Base-by-base conservation (phyloP, 352 stramenopile species). In the Globisporangium irregulare region DNA sequence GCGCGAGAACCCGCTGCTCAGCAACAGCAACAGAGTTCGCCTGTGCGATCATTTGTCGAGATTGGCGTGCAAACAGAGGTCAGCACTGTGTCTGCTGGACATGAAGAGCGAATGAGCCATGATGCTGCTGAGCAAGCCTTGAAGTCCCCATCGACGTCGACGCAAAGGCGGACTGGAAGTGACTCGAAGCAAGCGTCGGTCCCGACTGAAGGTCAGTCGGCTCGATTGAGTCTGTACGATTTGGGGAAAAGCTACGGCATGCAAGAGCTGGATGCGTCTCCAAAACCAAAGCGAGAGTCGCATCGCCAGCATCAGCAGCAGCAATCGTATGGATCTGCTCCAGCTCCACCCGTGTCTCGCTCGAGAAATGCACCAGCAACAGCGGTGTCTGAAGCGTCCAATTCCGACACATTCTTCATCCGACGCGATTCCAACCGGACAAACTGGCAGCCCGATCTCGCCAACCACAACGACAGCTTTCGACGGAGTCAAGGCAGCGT, bases 221-320 rank as follows among this genome's bases (percentile, higher is more conserved):
- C 66, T 58, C 69, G 75, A 3, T 59, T 87, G 54, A 85, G 73
- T 36, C 70, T 87, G 36, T 77, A 76, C 54, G 75, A 85, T 68
- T 67, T 82, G 55, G 72, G 75, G 38, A 85, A 83, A 68, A 62
- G 68, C 25, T 69, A 69, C 50, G 71, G 58, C 4, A 64, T 74
- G 53, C 66, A 55, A 32, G 10, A 72, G 66, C 53, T 43, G 22
- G 27, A 22, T 14, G 38, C 22, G 1, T 34, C 53, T 0, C 59
- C 18, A 22, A 6, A 41, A 3, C 0, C 51, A 1, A 22, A 36
- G 20, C 18, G 8, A 8, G 8, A 32, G 1, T 43, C 43, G 4
- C 22, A 50, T 25, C n/a, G 38, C n/a, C n/a, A 38, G n/a, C 60
- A 62, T 4, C 57, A 51, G 10, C 18, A 43, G 25, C 12, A 32